These are phyloP conservation scores for Fusarium mexicanum DNA, from an alignment of 2,329 filamentous ascomycete species.

Conservation along the genomic window DNA sequence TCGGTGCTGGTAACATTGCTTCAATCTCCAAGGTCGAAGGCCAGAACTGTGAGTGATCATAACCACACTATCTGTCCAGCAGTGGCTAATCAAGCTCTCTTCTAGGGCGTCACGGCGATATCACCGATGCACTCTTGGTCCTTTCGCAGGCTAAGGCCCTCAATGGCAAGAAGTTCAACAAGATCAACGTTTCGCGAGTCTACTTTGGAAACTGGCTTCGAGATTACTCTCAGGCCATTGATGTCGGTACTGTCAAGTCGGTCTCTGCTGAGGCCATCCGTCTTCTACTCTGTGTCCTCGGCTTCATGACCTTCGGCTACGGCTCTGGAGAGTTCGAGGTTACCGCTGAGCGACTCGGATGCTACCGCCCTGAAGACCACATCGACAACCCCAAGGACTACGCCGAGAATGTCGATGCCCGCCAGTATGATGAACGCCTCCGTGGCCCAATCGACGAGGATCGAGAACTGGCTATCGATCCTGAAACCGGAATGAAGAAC, in stretches of 20 bases:
- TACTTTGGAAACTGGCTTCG: conserved; percentile 97
- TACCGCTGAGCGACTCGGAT: conserved; percentile 82
- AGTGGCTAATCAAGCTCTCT: conserved; percentile 15
- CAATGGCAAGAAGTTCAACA: conserved; percentile 82
- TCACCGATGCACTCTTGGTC: conserved; percentile 87
- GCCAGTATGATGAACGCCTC: conserved; percentile 81
- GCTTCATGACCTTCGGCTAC: conserved; percentile 89
- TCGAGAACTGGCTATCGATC: conserved; percentile 81
- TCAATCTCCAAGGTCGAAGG: conserved; percentile 83
- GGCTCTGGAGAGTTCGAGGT: conserved; percentile 87
- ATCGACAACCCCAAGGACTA: conserved; percentile 88
- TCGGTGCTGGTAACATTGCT: conserved; percentile 90
- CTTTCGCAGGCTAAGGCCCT: conserved; percentile 67
- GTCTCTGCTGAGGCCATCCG: conserved; percentile 92
- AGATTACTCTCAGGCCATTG: conserved; percentile 94
- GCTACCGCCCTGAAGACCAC: conserved; percentile 81
- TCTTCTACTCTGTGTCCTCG: conserved; percentile 86
- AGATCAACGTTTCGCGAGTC: conserved; percentile 86
- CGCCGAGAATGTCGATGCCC: conserved; percentile 86
- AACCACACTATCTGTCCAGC: neutral
- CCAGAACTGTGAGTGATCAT: conserved; percentile 72
- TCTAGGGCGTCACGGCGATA: conserved; percentile 84
- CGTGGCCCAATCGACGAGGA: conserved; percentile 83
- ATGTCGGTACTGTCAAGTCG: conserved; percentile 90
- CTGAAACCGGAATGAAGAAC: conserved; percentile 83